Evolutionary conservation across 2,329 filamentous ascomycete genomes (phyloP).

Genomic region (Arthroderma sp.): DNA sequence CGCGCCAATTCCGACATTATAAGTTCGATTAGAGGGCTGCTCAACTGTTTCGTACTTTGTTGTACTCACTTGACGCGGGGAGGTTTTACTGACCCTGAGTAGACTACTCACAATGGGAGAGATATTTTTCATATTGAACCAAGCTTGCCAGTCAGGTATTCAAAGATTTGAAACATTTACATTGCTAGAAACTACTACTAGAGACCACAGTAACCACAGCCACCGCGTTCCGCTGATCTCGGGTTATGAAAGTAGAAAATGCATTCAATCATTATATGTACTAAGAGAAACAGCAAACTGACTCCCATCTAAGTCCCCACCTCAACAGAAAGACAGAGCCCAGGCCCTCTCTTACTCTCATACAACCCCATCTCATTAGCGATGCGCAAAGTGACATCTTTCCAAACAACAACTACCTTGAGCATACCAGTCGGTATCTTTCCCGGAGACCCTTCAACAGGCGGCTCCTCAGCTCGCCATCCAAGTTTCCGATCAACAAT

Average conservation of each 20-base stretch:
- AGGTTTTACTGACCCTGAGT: too few species aligned
- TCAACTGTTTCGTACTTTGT: too few species aligned
- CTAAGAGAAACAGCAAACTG: background rate
- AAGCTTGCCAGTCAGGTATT: too few species aligned
- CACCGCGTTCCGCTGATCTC: too few species aligned
- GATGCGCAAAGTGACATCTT: constrained; percentile 28
- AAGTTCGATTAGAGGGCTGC: background rate
- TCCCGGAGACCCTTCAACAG: constrained; percentile 6
- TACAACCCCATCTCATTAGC: constrained; percentile 34
- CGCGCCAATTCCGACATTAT: constrained; percentile 24
- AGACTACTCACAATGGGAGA: too few species aligned
- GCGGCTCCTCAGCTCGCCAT: constrained; percentile 16
- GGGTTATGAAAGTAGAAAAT: too few species aligned
- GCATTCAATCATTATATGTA: background rate
- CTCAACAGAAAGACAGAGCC: constrained; percentile 21
- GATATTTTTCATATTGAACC: too few species aligned
- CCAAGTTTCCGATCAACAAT: constrained; percentile 19
- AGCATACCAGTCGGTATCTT: constrained; percentile 15
- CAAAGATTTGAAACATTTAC: too few species aligned
- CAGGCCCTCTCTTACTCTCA: constrained; percentile 26
- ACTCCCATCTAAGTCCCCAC: constrained; percentile 13
- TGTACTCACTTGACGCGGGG: too few species aligned
- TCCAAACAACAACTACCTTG: constrained; percentile 21
- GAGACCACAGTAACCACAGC: too few species aligned
- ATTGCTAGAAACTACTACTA: too few species aligned